Percentiles rank a stretch among this genome's conserved stretches.
These are phyloP conservation scores for Anthracocystis walkeri DNA, from an alignment of 1,284 basidiomycete species.

Conservation along the genomic window DNA sequence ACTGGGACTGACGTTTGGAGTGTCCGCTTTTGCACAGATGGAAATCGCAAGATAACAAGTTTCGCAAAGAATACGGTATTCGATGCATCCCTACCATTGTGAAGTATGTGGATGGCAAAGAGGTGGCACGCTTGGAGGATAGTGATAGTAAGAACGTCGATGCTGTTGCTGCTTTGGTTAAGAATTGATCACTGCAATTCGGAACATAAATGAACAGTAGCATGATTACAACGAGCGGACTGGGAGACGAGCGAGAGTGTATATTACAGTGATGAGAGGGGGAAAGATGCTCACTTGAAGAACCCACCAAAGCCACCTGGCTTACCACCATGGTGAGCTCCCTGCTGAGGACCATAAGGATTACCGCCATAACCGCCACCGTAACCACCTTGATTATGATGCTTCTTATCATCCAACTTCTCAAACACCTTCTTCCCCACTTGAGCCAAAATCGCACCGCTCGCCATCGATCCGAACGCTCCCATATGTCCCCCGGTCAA, in stretches of 20 bases:
- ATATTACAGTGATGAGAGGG: not conserved
- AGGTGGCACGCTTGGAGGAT: slow-evolving; percentile 49
- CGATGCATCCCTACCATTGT: slow-evolving; percentile 51
- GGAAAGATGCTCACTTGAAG: slow-evolving; percentile 27
- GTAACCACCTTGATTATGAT: slow-evolving; percentile 21
- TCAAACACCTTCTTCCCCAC: slow-evolving; percentile 58
- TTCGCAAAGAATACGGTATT: slow-evolving; percentile 43
- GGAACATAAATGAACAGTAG: not conserved
- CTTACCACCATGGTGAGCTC: slow-evolving; percentile 20
- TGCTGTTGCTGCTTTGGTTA: slow-evolving; percentile 36
- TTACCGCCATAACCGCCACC: slow-evolving; percentile 19
- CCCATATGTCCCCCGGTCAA: slow-evolving; percentile 54
- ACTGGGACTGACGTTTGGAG: not conserved
- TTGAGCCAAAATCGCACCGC: slow-evolving; percentile 58
- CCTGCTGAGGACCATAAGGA: slow-evolving; percentile 27
- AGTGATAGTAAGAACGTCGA: slow-evolving; percentile 42
- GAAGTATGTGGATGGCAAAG: slow-evolving; percentile 45
- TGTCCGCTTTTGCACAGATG: slow-evolving; percentile 25
- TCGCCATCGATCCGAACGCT: slow-evolving; percentile 39
- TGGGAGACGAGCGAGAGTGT: not conserved
- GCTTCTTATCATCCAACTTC: slow-evolving; percentile 42
- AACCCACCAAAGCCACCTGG: slow-evolving; percentile 35
- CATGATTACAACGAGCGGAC: not conserved
- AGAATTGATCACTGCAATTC: not conserved
- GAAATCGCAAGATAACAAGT: slow-evolving; percentile 48